Conservation (phyloP, 2,329 filamentous ascomycete genomes). For the Pestalotiopsis sp. region DNA sequence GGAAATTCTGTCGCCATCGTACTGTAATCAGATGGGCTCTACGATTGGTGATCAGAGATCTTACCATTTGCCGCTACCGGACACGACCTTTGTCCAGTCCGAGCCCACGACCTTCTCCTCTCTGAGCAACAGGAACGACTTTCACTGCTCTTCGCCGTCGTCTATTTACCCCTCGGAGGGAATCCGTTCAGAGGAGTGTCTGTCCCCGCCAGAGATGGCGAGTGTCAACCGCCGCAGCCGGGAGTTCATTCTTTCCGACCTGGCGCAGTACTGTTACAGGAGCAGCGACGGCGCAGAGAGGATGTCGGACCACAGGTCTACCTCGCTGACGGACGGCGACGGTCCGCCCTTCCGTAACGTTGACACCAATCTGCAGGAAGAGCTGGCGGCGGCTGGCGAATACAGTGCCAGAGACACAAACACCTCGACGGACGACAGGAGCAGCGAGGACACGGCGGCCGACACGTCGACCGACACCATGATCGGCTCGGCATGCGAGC, state of each 20-base stretch:
- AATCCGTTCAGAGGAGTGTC: constrained; percentile 2
- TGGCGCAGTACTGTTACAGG: constrained; percentile 3
- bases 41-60: not conserved
- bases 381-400: not conserved
- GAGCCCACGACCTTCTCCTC: not conserved
- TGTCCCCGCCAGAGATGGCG: not conserved
- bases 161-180: constrained; percentile 10
- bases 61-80: not conserved
- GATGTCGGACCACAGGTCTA: not conserved
- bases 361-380: constrained; percentile 1
- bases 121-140: not conserved
- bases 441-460: not conserved
- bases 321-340: constrained; percentile 1
- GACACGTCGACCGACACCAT: not conserved
- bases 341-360: not conserved
- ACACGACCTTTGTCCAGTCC: not conserved
- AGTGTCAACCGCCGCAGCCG: not conserved
- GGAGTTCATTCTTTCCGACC: not conserved
- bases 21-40: not conserved
- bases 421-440: not conserved
- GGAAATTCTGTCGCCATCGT: not conserved
- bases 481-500: not conserved
- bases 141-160: not conserved
- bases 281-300: not conserved
- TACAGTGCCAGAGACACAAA: not conserved